phyloP scores from a whole-genome alignment of 179 eudicot genomes.

The Nepenthes alata region DNA sequence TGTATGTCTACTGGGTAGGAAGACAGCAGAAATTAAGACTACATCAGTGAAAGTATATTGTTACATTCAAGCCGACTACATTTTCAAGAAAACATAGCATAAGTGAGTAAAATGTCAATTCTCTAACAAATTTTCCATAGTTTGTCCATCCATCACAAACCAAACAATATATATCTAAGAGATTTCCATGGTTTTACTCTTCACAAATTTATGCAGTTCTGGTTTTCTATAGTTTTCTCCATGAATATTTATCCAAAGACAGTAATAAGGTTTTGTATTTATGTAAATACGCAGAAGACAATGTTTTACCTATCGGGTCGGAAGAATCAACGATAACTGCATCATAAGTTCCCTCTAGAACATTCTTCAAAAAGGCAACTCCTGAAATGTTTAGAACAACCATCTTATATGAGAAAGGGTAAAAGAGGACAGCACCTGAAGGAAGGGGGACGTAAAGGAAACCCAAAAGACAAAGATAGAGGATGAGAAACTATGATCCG shows the following conservation, averaged over 20 bases:
- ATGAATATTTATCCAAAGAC: neutral
- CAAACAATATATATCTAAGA: neutral
- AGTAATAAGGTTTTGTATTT: neutral
- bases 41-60: no score
- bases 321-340: constrained; percentile 66
- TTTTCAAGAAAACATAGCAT: no score
- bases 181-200: neutral
- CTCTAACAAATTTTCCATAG: no score
- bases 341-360: constrained; percentile 51
- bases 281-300: neutral
- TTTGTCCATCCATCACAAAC: no score
- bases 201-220: neutral
- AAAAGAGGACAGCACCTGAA: neutral
- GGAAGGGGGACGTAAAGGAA: neutral
- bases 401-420: neutral
- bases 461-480: no score
- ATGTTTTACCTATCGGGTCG: constrained; percentile 50
- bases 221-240: neutral
- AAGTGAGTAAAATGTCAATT: no score
- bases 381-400: constrained; percentile 23
- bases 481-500: neutral
- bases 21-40: no score
- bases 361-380: constrained; percentile 56
- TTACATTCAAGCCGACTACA: no score
- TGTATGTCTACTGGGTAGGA: no score